Base-by-base conservation (phyloP, 108 stramenopile genomes). In the Schizochytrium sp. region DNA sequence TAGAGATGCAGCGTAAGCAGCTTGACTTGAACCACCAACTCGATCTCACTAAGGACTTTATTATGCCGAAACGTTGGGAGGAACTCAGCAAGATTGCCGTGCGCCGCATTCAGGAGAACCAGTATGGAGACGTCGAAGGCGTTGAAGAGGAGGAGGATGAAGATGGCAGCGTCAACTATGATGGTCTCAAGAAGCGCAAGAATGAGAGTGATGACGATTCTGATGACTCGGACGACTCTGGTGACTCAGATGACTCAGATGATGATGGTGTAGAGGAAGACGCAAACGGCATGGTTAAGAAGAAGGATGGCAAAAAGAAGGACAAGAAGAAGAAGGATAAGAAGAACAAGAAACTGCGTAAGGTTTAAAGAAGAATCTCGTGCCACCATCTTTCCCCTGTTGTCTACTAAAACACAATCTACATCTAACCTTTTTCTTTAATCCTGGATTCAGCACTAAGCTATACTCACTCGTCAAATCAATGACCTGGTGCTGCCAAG, bases 11-110 rank as follows among this genome's bases (percentile, higher is more conserved):
- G 64, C 64, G 64, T 5, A 69, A 69, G 64, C 7, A 44, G 19
- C 42, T 44, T 8, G 64, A 69, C 64, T 44, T 69, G 42, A 7
- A 38, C 64, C 42, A 69, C 19, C 64, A 69, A 44, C 64, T 69
- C 64, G 64, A 44, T 38, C 64, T 69, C 64, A 69, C 64, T 44
- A 69, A 69, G 64, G 64, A 69, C 64, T 69, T 28, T 44, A 69
- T 69, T 15, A 44, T 44, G 64, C 64, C 64, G 3, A 69, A 69
- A 69, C 64, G 64, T 44, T 69, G 64, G 64, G 64, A 69, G 28
- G 64, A 69, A 44, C 64, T 69, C 19, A 69, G 64, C 64, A 69
- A 44, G 44, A 69, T 69, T 44, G 64, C 64, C 0, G 64, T 69
- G 12, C 64, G 64, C 7, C 64, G 64, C 7, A 69, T 69, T 15